Percentiles rank a stretch among this genome's conserved stretches.
Evolutionary conservation across 805 yeast genomes (phyloP).

Genomic region (Metschnikowia aberdeeniae): DNA sequence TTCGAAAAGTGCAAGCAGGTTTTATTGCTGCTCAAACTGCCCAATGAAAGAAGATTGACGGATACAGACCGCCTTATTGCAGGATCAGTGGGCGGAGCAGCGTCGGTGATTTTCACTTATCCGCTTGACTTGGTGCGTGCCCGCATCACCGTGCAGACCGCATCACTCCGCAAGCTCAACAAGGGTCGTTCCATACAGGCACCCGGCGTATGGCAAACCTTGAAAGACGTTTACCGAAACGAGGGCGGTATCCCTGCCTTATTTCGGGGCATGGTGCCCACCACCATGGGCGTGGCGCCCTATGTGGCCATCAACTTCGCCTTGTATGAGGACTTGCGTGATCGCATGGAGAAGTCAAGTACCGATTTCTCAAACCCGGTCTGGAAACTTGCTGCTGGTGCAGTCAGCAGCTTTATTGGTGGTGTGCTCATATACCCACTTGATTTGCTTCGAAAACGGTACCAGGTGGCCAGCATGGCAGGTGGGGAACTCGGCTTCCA

Average conservation of each 20-base stretch:
- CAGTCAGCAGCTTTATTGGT: conserved; percentile 81
- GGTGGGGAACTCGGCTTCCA: conserved; percentile 74
- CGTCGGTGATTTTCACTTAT: conserved; percentile 78
- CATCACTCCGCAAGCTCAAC: conserved; percentile 49
- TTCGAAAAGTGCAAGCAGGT: conserved; percentile 59
- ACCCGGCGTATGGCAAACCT: conserved; percentile 65
- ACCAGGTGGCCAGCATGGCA: conserved; percentile 86
- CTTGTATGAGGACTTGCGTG: conserved; percentile 78
- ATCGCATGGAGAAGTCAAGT: conserved; percentile 35
- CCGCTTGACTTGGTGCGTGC: conserved; percentile 92
- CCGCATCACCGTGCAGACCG: conserved; percentile 84
- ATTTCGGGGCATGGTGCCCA: conserved; percentile 86
- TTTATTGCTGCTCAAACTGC: conserved; percentile 23
- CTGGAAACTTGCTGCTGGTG: conserved; percentile 73
- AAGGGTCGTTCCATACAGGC: conserved; percentile 48
- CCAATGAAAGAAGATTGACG: conserved; percentile 33
- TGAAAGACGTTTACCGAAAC: conserved; percentile 53
- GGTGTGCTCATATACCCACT: conserved; percentile 90
- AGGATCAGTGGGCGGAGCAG: conserved; percentile 79
- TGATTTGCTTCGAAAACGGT: conserved; percentile 81
- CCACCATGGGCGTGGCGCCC: conserved; percentile 92
- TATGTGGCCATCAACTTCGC: conserved; percentile 92
- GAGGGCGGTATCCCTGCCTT: conserved; percentile 84
- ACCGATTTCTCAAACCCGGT: conserved; percentile 41
- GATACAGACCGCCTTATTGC: conserved; percentile 61